Percentiles rank a stretch among this genome's conserved stretches.
These are phyloP conservation scores for Papilionanthe hybrid DNA, from an alignment of 116 monocot genomes.

Conservation along the genomic window DNA sequence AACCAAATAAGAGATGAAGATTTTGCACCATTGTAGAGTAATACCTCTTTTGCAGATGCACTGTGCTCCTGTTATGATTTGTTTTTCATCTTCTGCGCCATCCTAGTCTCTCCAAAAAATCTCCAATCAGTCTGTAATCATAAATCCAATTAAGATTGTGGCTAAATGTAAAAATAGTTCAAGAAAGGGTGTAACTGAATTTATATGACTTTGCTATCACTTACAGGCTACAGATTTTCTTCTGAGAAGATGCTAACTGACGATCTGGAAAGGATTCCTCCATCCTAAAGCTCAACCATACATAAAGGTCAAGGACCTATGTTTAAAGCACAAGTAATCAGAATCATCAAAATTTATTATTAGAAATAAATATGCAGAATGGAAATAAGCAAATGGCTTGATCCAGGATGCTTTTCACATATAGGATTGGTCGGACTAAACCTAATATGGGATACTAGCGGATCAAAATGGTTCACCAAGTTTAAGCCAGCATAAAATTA, in stretches of 20 bases:
- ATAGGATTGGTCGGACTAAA: too few relatives aligned
- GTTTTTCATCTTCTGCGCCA: conserved; percentile 25
- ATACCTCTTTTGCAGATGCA: neutral
- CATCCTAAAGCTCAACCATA: conserved; percentile 88
- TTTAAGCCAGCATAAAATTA: too few relatives aligned
- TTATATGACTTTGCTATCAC: conserved; percentile 4
- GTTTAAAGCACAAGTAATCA: conserved; percentile 9
- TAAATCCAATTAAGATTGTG: neutral
- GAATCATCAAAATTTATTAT: neutral
- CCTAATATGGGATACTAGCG: too few relatives aligned
- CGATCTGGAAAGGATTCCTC: conserved; percentile 84
- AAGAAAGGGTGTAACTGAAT: neutral
- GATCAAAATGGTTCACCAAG: too few relatives aligned
- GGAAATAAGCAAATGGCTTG: too few relatives aligned
- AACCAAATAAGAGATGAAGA: neutral
- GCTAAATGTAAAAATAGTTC: neutral
- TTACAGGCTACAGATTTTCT: conserved; percentile 87
- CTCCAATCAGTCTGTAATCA: conserved; percentile 75
- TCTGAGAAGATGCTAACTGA: conserved; percentile 75
- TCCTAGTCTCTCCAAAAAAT: conserved; percentile 74
- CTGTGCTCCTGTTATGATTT: neutral
- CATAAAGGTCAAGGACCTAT: conserved; percentile 87
- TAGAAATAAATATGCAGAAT: too few relatives aligned
- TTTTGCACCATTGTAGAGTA: neutral
- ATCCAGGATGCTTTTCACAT: too few relatives aligned